Percentiles rank a stretch among this genome's conserved stretches.
phyloP scores from a whole-genome alignment of 2,329 filamentous ascomycete genomes.

The Ophiognomonia clavigignenti-juglandacearum region DNA sequence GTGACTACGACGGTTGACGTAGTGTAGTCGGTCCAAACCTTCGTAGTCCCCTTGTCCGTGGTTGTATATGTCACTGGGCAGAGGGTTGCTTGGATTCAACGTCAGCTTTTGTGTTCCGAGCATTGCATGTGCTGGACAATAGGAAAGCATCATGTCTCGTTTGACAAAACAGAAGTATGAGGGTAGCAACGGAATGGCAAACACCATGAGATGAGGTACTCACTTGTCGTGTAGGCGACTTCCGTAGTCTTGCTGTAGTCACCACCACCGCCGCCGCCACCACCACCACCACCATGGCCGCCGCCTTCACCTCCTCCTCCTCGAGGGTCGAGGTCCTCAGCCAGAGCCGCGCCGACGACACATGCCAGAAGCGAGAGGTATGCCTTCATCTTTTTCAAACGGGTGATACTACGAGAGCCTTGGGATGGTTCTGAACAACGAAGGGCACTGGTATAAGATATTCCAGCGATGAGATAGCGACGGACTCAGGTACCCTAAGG shows the following conservation, averaged over 20 bases:
- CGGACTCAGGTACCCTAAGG: conserved; percentile 25
- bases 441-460: conserved; percentile 1
- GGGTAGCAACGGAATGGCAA: not conserved
- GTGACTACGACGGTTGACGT: conserved; percentile 40
- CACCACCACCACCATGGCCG: conserved; percentile 1
- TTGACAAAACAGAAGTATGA: too few species aligned
- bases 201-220: not conserved
- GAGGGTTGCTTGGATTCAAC: conserved; percentile 37
- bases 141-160: too few species aligned
- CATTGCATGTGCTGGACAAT: not conserved
- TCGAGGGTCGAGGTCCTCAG: conserved; percentile 17
- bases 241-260: conserved; percentile 18
- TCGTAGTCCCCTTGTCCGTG: conserved; percentile 34
- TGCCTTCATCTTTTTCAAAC: conserved; percentile 26
- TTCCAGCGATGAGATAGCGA: conserved; percentile 16
- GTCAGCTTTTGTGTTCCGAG: not conserved
- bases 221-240: conserved; percentile 14
- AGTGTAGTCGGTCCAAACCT: conserved; percentile 35
- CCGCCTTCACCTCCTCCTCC: conserved; percentile 10
- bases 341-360: conserved; percentile 25
- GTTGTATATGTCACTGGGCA: conserved; percentile 42
- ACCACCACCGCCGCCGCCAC: conserved; percentile 3
- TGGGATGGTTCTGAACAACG: not conserved
- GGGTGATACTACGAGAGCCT: not conserved
- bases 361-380: conserved; percentile 24